phyloP scores from a whole-genome alignment of 2,329 filamentous ascomycete species.

The Thielaviopsis ethacetica region DNA sequence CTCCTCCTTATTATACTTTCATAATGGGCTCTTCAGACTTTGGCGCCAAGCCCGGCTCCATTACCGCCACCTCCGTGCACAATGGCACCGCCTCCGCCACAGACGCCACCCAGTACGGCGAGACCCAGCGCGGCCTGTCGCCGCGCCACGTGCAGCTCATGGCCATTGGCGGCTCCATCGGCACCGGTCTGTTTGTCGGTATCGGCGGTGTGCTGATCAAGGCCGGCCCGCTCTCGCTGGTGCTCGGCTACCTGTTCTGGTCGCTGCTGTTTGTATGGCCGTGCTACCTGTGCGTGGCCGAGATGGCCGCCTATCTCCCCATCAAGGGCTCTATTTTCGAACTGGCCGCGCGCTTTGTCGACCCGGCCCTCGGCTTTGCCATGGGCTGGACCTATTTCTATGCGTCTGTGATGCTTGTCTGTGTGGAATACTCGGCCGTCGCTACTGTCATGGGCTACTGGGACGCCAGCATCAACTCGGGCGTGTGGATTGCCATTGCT shows the following conservation, averaged over 20 bases:
- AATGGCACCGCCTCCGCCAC: background rate
- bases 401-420: conserved; percentile 28
- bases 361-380: conserved; percentile 40
- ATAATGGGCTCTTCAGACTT: conserved; percentile 10
- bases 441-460: conserved; percentile 30
- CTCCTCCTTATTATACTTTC: background rate
- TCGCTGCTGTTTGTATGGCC: conserved; percentile 29
- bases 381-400: conserved; percentile 37
- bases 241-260: conserved; percentile 29
- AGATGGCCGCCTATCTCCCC: conserved; percentile 41
- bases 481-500: conserved; percentile 32
- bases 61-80: conserved; percentile 6
- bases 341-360: conserved; percentile 36
- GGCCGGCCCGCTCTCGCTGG: conserved; percentile 26
- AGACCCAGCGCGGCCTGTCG: conserved; percentile 12
- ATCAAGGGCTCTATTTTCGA: conserved; percentile 38
- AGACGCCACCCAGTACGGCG: background rate
- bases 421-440: conserved; percentile 28
- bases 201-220: conserved; percentile 26
- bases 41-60: conserved; percentile 4
- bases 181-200: conserved; percentile 29
- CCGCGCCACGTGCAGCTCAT: conserved; percentile 31
- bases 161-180: conserved; percentile 31
- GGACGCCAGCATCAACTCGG: conserved; percentile 26
- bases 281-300: conserved; percentile 30